Conservation (phyloP, 1,284 basidiomycete species). For the Papiliotrema laurentii region DNA sequence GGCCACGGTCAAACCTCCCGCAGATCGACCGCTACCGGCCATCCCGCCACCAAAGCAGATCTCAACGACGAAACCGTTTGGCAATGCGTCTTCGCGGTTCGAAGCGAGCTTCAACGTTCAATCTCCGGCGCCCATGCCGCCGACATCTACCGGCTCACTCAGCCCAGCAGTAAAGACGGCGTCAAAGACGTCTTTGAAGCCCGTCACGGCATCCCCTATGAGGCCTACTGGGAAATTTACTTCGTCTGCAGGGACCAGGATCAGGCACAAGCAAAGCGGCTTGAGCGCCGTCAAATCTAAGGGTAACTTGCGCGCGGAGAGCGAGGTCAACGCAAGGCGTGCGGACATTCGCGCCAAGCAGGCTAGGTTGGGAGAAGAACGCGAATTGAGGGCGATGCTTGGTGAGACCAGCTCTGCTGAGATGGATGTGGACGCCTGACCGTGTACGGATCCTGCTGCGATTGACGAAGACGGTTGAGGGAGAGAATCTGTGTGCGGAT, state of each 20-base stretch:
- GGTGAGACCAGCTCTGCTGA: constrained; percentile 6
- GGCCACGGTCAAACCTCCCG: constrained; percentile 36
- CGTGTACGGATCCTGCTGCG: too few relatives aligned
- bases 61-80: constrained; percentile 23
- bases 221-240: constrained; percentile 3
- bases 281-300: constrained; percentile 27
- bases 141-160: too few relatives aligned
- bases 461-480: too few relatives aligned
- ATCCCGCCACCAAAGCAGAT: constrained; percentile 3
- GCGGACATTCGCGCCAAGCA: constrained; percentile 32
- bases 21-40: constrained; percentile 14
- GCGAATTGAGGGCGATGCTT: constrained; percentile 37
- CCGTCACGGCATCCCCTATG: neutral
- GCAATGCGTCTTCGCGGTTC: constrained; percentile 27
- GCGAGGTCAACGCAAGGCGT: constrained; percentile 23
- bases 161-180: too few relatives aligned
- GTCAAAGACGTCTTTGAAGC: constrained; percentile 5
- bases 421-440: neutral
- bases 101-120: constrained; percentile 16
- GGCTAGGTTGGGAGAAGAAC: constrained; percentile 33
- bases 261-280: constrained; percentile 12
- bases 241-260: constrained; percentile 3
- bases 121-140: neutral
- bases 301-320: constrained; percentile 19
- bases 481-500: too few relatives aligned